Evolutionary conservation across 2,329 filamentous ascomycete species (phyloP), one percentile per base, ranked within the genome.

Genomic region (Epichloe coenophiala): DNA sequence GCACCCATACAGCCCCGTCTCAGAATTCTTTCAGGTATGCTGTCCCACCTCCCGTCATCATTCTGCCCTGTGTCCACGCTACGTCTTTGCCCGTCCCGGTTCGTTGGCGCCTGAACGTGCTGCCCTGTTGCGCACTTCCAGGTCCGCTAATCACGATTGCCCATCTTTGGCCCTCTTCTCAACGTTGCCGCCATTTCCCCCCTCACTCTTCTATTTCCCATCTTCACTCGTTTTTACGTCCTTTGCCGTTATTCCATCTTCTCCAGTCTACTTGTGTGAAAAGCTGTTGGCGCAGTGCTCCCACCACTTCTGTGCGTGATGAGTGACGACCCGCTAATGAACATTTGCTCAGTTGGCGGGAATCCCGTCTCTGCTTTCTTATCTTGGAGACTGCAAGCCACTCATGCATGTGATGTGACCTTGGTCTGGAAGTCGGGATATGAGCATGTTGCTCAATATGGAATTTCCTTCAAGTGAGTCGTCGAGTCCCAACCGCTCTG

Each of bases 391-490:
- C 80, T 98, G 40, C 93, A 96, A 72, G 91, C 93, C 45, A 97
- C 93, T 53, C 95, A 96, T 65, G 91, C 93, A 61, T 98, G 93
- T 77, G 93, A 98, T 70, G 93, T 98, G 63, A 97, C 93, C 40
- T 77, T 98, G 58, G 93, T 98, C 4, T 98, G 93, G 93, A 98
- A 97, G 73, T 89, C 88, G 31, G 88, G 89, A 54, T 97, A 83
- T 64, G 93, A 98, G 58, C 78, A 83, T 61, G 93, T 97, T 52
- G 80, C 88, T 61, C 93, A 97, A 76, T 98, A 97, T 69, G 93
- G 93, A 64, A 93, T 98, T 61, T 91, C 91, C 4, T 97, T 98
- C 80, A 95, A 94, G 90, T 96, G 81, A 64, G 86, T 74, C 33
- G 12, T 21, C 4, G 13, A 11, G n/a, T 48, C n/a, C 27, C 45